A percentile compares a stretch with the other conserved stretches of the same genome.
Evolutionary conservation across 495 filamentous ascomycete genomes (phyloP).

Genomic region (Achaetomiella virescens): DNA sequence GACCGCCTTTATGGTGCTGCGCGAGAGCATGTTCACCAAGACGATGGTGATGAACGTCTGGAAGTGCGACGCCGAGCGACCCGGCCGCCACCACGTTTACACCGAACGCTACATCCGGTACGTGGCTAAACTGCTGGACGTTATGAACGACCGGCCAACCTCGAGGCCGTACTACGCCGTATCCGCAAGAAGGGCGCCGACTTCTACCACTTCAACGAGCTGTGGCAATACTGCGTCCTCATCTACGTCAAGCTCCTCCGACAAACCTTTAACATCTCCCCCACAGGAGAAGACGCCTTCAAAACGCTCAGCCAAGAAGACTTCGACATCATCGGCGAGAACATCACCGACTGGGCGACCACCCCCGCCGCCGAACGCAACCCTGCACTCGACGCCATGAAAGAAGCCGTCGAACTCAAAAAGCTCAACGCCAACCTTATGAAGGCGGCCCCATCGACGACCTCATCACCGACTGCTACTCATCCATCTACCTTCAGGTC

Average conservation of each 20-base stretch:
- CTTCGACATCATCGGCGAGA: constrained; percentile 55
- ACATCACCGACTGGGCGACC: constrained; percentile 47
- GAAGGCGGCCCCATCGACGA: constrained; percentile 83
- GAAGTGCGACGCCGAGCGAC: constrained; percentile 88
- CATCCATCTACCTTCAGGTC: constrained; percentile 60
- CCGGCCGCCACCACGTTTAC: constrained; percentile 90
- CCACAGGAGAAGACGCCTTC: constrained; percentile 72
- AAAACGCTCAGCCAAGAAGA: constrained; percentile 72
- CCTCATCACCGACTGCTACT: constrained; percentile 80
- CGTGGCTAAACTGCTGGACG: constrained; percentile 65
- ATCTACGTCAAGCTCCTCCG: constrained; percentile 74
- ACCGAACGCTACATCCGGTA: constrained; percentile 83
- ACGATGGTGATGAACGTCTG: constrained; percentile 93
- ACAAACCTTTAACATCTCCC: constrained; percentile 54
- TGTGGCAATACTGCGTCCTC: constrained; percentile 78
- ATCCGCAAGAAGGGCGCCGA: constrained; percentile 77
- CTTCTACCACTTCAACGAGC: constrained; percentile 72
- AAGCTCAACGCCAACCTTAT: constrained; percentile 79
- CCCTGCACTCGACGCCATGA: constrained; percentile 61
- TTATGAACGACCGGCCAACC: constrained; percentile 69
- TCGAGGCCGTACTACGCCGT: constrained; percentile 75
- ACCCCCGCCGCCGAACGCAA: constrained; percentile 32
- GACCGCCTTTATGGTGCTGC: constrained; percentile 68
- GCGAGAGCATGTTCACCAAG: constrained; percentile 87
- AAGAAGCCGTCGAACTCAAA: constrained; percentile 84